Conservation (phyloP, 2,329 filamentous ascomycete genomes). For the Microcyclospora tardicrescens region DNA sequence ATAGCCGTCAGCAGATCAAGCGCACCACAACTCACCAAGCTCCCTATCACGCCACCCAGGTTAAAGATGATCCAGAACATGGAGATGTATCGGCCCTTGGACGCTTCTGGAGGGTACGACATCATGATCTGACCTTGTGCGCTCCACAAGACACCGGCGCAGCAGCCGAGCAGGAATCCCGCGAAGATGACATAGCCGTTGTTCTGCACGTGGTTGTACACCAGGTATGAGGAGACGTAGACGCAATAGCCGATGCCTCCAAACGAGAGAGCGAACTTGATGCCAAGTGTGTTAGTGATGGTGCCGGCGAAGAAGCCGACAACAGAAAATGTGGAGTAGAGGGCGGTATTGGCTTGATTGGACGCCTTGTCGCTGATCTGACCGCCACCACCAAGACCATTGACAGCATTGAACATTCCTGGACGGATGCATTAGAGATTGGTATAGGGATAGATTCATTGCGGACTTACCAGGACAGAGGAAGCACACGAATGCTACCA, state of each 20-base stretch:
- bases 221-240: conserved; percentile 58
- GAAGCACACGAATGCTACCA: conserved; percentile 41
- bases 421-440: conserved; percentile 1
- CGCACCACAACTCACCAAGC: conserved; percentile 38
- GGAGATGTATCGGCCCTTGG: conserved; percentile 80
- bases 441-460: background rate
- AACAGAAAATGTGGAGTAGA: conserved; percentile 60
- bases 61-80: conserved; percentile 97
- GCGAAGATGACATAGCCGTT: conserved; percentile 63
- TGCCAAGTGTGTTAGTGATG: conserved; percentile 63
- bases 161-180: conserved; percentile 62
- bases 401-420: conserved; percentile 41
- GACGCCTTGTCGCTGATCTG: conserved; percentile 35
- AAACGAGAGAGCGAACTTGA: conserved; percentile 53
- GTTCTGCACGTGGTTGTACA: conserved; percentile 55
- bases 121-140: conserved; percentile 82
- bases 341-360: conserved; percentile 55
- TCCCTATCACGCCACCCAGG: conserved; percentile 75
- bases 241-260: conserved; percentile 67
- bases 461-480: conserved; percentile 33
- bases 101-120: conserved; percentile 67
- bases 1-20: background rate
- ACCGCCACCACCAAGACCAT: conserved; percentile 38
- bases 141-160: conserved; percentile 69
- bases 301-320: conserved; percentile 55